These are phyloP conservation scores for Arctium minus DNA, from an alignment of 129 eudicot species.

Conservation along the genomic window DNA sequence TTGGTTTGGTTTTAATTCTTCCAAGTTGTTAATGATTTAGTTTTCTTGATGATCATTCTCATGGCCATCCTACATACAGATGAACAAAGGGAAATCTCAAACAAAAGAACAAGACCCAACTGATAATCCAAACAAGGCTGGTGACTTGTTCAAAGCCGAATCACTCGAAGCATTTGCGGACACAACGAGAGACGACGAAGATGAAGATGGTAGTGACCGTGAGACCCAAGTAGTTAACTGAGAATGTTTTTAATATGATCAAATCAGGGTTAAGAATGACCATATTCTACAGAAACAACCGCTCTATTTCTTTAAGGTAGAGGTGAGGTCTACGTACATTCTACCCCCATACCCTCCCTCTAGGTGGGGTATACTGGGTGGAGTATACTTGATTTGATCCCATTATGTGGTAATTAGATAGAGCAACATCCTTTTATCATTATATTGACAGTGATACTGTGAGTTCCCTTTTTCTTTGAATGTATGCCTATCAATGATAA, in stretches of 20 bases:
- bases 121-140: slow-evolving; percentile 54
- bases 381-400: not conserved
- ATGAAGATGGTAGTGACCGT: slow-evolving; percentile 36
- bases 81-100: slow-evolving; percentile 84
- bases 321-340: not conserved
- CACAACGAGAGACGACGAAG: slow-evolving; percentile 40
- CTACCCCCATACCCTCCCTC: not conserved
- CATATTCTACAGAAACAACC: not conserved
- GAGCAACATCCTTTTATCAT: not conserved
- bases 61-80: slow-evolving; percentile 56
- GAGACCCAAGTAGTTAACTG: slow-evolving; percentile 36
- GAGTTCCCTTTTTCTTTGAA: slow-evolving; percentile 7
- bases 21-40: not conserved
- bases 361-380: not conserved
- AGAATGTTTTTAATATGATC: slow-evolving; percentile 11
- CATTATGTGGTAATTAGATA: not conserved
- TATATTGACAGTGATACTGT: not conserved
- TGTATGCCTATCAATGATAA: slow-evolving; percentile 1
- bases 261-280: not conserved
- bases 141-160: slow-evolving; percentile 48
- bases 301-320: not conserved
- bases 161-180: slow-evolving; percentile 76
- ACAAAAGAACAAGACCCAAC: slow-evolving; percentile 43
- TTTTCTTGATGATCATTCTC: not conserved
- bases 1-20: not conserved